Conservation (phyloP, 2,329 filamentous ascomycete species). For the Neurospora sp. region DNA sequence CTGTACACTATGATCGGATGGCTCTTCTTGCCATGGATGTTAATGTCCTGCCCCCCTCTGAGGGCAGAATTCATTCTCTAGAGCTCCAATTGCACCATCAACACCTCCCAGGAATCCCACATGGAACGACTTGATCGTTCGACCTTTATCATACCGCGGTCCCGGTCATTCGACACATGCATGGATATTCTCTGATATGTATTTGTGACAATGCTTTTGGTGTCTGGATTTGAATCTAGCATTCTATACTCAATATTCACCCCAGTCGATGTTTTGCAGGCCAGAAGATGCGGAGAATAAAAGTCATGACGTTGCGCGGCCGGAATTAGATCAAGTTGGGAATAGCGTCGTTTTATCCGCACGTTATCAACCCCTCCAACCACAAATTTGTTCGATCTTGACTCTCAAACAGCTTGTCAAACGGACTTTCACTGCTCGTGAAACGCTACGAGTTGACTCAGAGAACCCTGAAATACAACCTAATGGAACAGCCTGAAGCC, state of each 20-base stretch:
- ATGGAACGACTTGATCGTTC: not conserved
- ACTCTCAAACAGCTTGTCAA: not conserved
- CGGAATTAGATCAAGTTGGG: not conserved
- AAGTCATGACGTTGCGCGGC: not conserved
- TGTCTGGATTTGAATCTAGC: not conserved
- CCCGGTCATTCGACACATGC: not conserved
- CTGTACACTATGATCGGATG: not conserved
- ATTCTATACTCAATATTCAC: not conserved
- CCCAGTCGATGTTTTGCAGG: not conserved
- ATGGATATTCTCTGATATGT: not conserved
- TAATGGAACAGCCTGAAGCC: not conserved
- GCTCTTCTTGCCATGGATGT: too few relatives aligned
- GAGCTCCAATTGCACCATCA: not conserved
- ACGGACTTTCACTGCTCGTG: not conserved
- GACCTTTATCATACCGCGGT: not conserved
- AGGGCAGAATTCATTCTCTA: not conserved
- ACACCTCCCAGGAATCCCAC: not conserved
- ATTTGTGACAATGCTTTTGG: not conserved
- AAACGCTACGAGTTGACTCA: not conserved
- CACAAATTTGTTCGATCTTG: not conserved
- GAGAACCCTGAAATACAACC: not conserved
- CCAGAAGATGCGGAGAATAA: not conserved
- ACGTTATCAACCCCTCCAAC: not conserved
- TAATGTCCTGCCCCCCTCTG: too few relatives aligned
- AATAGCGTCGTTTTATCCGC: not conserved